phyloP scores from a whole-genome alignment of 176 grass and related monocot species.

The Coix lacrymajobi region DNA sequence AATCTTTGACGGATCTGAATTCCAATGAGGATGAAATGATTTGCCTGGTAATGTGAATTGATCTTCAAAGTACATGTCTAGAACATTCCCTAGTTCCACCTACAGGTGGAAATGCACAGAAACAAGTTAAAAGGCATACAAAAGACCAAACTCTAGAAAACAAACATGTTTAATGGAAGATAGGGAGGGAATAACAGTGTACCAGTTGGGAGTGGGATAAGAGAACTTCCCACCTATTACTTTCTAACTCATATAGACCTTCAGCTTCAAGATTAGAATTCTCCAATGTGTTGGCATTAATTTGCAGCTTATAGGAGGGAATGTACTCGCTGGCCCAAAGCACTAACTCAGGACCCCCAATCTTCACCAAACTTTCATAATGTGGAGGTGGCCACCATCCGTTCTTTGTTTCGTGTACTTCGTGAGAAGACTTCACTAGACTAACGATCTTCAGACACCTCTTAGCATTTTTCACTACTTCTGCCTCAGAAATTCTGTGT shows the following conservation, averaged over 20 bases:
- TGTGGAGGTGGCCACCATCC: slow-evolving; percentile 64
- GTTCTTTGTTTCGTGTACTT: slow-evolving; percentile 21
- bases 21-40: slow-evolving; percentile 46
- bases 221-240: slow-evolving; percentile 74
- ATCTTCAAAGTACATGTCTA: slow-evolving; percentile 98
- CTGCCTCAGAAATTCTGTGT: slow-evolving; percentile 53
- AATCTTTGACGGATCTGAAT: slow-evolving; percentile 46
- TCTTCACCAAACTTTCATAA: slow-evolving; percentile 49
- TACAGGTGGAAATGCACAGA: slow-evolving; percentile 24
- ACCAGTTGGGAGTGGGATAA: slow-evolving; percentile 93
- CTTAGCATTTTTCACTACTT: slow-evolving; percentile 48
- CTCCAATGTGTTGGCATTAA: slow-evolving; percentile 41
- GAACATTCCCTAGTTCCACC: slow-evolving; percentile 71
- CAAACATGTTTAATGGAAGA: slow-evolving; percentile 1
- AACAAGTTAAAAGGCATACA: slow-evolving; percentile 10
- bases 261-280: slow-evolving; percentile 63
- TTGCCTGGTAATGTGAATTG: slow-evolving; percentile 68
- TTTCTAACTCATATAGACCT: slow-evolving; percentile 53
- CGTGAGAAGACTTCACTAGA: slow-evolving; percentile 15
- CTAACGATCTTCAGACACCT: slow-evolving; percentile 40
- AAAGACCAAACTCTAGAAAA: background rate
- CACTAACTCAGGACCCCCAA: slow-evolving; percentile 37
- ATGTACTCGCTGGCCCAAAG: slow-evolving; percentile 65
- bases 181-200: slow-evolving; percentile 28
- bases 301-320: slow-evolving; percentile 71